Evolutionary conservation across 495 filamentous ascomycete genomes (phyloP).

Genomic region (Xylaria telfairii): DNA sequence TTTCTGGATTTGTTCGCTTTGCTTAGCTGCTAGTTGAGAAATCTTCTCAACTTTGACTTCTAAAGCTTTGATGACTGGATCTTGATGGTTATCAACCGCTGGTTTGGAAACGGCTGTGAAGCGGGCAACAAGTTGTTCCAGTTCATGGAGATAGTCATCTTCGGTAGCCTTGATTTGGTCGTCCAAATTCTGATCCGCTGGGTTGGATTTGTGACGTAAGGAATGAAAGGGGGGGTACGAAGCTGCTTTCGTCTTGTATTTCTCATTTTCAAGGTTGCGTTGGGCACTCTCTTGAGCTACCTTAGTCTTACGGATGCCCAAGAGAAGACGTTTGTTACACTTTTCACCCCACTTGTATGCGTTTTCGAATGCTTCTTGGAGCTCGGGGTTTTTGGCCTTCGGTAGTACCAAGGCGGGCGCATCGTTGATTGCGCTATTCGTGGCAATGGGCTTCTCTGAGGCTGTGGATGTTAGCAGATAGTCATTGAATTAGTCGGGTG

Average conservation of each 20-base stretch:
- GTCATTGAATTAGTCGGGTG: background rate
- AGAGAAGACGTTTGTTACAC: slow-evolving; percentile 22
- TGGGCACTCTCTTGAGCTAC: slow-evolving; percentile 22
- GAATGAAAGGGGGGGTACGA: slow-evolving; percentile 33
- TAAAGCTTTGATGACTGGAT: slow-evolving; percentile 23
- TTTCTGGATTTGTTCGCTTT: slow-evolving; percentile 28
- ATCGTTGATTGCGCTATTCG: slow-evolving; percentile 6
- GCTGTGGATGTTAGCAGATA: slow-evolving; percentile 7
- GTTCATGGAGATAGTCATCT: slow-evolving; percentile 20
- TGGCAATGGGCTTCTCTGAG: slow-evolving; percentile 8
- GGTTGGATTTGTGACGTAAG: slow-evolving; percentile 26
- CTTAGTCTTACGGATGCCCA: slow-evolving; percentile 26
- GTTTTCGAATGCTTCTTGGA: slow-evolving; percentile 34
- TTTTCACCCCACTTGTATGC: slow-evolving; percentile 30
- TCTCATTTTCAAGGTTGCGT: slow-evolving; percentile 26
- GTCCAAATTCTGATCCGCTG: slow-evolving; percentile 20
- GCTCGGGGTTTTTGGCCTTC: slow-evolving; percentile 30
- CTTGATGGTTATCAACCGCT: slow-evolving; percentile 10
- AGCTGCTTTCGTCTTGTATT: slow-evolving; percentile 26
- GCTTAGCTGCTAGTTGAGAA: slow-evolving; percentile 24
- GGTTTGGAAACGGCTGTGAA: slow-evolving; percentile 26
- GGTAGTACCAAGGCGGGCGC: slow-evolving; percentile 15
- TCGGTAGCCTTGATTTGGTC: slow-evolving; percentile 19
- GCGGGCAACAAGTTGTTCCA: slow-evolving; percentile 29
- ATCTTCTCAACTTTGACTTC: slow-evolving; percentile 31